Percentiles rank a stretch among this genome's conserved stretches.
These are phyloP conservation scores for Orbilia quercus DNA, from an alignment of 2,329 filamentous ascomycete species.

Conservation along the genomic window DNA sequence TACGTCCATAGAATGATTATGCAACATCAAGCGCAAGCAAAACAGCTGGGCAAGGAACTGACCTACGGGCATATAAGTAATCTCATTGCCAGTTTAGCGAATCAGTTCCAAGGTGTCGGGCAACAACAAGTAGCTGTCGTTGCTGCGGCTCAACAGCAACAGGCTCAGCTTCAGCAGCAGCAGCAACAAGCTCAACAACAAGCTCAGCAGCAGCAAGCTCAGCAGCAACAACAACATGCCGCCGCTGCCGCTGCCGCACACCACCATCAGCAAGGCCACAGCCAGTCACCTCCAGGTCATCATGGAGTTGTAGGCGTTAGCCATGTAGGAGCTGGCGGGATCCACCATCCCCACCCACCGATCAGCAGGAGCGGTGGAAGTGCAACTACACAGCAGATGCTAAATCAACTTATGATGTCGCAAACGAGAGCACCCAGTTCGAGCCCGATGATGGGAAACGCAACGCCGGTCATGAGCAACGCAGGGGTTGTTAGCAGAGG, in stretches of 20 bases:
- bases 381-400: conserved; percentile 46
- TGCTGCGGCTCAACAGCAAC: conserved; percentile 8
- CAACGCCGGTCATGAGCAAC: conserved; percentile 42
- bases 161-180: conserved; percentile 26
- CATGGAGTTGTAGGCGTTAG: conserved; percentile 27
- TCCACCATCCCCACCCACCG: conserved; percentile 48
- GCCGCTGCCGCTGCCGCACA: conserved; percentile 7
- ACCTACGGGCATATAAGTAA: conserved; percentile 49
- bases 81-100: conserved; percentile 38
- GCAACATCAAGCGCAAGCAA: conserved; percentile 54
- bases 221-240: conserved; percentile 23
- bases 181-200: conserved; percentile 30
- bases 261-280: conserved; percentile 43
- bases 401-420: conserved; percentile 53
- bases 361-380: conserved; percentile 38
- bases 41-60: conserved; percentile 37
- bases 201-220: conserved; percentile 19
- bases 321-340: conserved; percentile 49
- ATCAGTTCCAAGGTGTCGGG: conserved; percentile 28
- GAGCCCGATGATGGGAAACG: conserved; percentile 54
- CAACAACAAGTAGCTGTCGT: not conserved
- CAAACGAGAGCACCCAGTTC: conserved; percentile 53
- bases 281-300: conserved; percentile 30
- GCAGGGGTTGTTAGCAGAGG: conserved; percentile 35
- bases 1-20: conserved; percentile 48